Evolutionary conservation across 1,139 yeast species (phyloP), one percentile per base, ranked within the genome.

Genomic region (Blastobotrys aristatus): DNA sequence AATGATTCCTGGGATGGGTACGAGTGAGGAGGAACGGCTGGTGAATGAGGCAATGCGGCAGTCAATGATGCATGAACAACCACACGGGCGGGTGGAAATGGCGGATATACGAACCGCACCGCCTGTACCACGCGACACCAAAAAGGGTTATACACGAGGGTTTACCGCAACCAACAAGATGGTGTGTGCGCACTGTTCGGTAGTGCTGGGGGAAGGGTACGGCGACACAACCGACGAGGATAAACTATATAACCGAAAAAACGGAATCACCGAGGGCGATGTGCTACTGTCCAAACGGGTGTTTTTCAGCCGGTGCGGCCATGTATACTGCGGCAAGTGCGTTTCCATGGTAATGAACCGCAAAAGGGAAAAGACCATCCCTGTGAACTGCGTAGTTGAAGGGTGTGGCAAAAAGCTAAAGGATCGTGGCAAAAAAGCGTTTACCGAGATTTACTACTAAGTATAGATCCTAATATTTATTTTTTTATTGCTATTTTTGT

Each of bases 281-380:
- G 62, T 69, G 30, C 82, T 77, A 46, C 68, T 86, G 30, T 82
- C 92, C 1, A 80, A 75, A 58, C 73, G 92, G 51, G 77, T 84
- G 4, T 88, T 83, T 61, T 74, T 77, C 26, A 76, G 90, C 0
- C 60, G 62, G 11, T 89, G 97, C 69, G 96, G 96, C 0, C 97
- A 89, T 67, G 76, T 82, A 1, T 89, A 78, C 62, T 89, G 97
- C 65, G 96, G 96, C 1, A 67, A 92, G 46, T 89, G 96, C 67
- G 85, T 84, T 17, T 77, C 76, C 56, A 74, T 75, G 53, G 79
- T 82, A 32, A 49, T 50, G 34, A 55, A 42, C 49, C 48, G 53
- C 26, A 44, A 32, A n/a, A 48, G 41, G 17, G 42, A 49, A 29
- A 37, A 47, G 36, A 47, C 50, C 45, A 45, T 24, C 8, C 50